Evolutionary conservation across 495 filamentous ascomycete species (phyloP), one percentile per base, ranked within the genome.

Genomic region (Aspergillus steynii): DNA sequence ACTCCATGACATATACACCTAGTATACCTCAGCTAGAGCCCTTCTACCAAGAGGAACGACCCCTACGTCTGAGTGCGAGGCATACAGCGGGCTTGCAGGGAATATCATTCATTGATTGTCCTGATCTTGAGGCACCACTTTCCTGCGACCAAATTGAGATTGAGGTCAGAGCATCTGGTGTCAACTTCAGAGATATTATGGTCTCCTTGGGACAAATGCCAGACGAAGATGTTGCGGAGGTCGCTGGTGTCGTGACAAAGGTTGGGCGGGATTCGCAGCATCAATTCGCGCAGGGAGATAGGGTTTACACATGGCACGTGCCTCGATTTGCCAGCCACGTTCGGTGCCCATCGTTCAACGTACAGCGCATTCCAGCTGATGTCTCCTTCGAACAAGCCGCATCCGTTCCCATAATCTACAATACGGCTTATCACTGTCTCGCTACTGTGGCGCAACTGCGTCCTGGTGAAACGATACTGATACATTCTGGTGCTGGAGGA

Each of bases 401-500:
- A 12, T 29, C 56, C 2, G 10, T 37, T 14, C 56, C 56, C 2
- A 58, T 58, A 1, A 47, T 51, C 4, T 51, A 45, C 37, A 3
- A 4, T 28, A 57, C 55, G 7, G 55, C 55, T 4, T 57, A 57
- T 28, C 29, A 29, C 29, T 27, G 37, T 8, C 12, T 57, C n/a
- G 5, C 49, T 0, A 27, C 27, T 7, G 29, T 31, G 4, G 55
- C 55, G 7, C 42, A 27, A 14, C 55, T 57, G 14, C 31, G 29
- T 4, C 10, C 31, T 20, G 55, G 55, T 6, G 42, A 57, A 8
- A 49, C 20, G 6, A 45, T 57, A 14, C n/a, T 57, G 42, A 57
- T 57, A 4, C 55, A 88, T 59, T 75, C 76, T 1, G 87, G 80
- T 20, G 74, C 85, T 5, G 83, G 85, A 28, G 81, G 77, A 4